Conservation (phyloP, 352 stramenopile genomes). For the Phytophthora hybrid region DNA sequence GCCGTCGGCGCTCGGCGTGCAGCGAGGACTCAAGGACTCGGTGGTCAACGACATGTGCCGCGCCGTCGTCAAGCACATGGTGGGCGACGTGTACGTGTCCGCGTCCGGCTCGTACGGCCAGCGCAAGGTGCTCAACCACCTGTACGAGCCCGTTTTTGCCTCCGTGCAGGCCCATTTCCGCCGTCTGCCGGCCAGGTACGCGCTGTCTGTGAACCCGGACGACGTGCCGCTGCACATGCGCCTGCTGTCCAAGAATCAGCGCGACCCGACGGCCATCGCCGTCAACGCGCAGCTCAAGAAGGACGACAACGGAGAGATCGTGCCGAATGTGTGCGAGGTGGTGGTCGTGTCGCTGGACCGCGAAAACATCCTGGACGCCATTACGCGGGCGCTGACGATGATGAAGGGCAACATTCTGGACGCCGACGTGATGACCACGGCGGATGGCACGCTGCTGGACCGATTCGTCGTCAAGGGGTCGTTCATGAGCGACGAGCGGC, state of each 20-base stretch:
- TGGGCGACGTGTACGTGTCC: slow-evolving; percentile 86
- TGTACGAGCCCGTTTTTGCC: slow-evolving; percentile 88
- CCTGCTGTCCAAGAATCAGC: slow-evolving; percentile 82
- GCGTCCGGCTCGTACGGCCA: slow-evolving; percentile 68
- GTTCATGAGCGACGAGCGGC: slow-evolving; percentile 86
- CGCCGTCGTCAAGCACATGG: slow-evolving; percentile 90
- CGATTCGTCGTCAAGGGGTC: slow-evolving; percentile 85
- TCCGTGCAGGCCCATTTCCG: slow-evolving; percentile 87
- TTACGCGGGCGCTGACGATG: slow-evolving; percentile 77
- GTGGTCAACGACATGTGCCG: slow-evolving; percentile 91
- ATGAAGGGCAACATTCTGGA: slow-evolving; percentile 91
- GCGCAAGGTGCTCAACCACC: slow-evolving; percentile 86
- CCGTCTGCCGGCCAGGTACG: slow-evolving; percentile 83
- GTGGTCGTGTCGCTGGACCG: slow-evolving; percentile 82
- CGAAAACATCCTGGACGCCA: slow-evolving; percentile 84
- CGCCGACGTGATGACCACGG: slow-evolving; percentile 88
- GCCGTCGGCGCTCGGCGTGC: slow-evolving; percentile 79
- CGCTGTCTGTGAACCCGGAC: slow-evolving; percentile 85
- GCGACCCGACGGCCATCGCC: slow-evolving; percentile 81
- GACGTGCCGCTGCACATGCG: slow-evolving; percentile 91
- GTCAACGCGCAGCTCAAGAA: slow-evolving; percentile 89
- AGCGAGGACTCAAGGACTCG: slow-evolving; percentile 85
- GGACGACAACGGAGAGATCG: slow-evolving; percentile 86
- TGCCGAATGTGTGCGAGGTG: slow-evolving; percentile 83
- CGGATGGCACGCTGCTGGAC: slow-evolving; percentile 80